Evolutionary conservation across 345 rosid species (phyloP).

Genomic region (Citrus glauca): DNA sequence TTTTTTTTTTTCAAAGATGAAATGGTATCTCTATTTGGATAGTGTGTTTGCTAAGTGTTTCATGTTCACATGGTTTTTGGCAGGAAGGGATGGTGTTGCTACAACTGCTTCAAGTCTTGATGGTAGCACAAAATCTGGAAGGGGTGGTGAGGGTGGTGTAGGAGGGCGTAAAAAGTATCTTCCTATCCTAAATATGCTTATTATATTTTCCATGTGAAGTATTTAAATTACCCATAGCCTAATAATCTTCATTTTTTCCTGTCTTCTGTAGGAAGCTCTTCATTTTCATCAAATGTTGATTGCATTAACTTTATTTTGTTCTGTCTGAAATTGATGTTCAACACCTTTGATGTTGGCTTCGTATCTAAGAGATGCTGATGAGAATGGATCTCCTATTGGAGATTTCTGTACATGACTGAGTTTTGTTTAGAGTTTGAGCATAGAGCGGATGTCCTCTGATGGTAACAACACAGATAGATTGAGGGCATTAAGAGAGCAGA

Average conservation of each 20-base stretch:
- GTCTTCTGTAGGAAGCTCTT: not conserved
- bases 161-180: constrained; percentile 90
- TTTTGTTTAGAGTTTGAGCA: not conserved
- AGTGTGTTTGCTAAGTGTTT: not conserved
- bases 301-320: not conserved
- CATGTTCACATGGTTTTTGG: constrained; percentile 2
- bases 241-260: not conserved
- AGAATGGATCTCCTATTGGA: not conserved
- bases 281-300: not conserved
- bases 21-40: not conserved
- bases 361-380: not conserved
- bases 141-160: constrained; percentile 69
- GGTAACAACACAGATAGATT: not conserved
- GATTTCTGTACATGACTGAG: not conserved
- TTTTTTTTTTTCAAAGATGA: not conserved
- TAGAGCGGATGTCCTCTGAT: not conserved
- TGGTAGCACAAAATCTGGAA: constrained; percentile 55
- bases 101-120: constrained; percentile 45
- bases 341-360: not conserved
- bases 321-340: not conserved
- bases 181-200: constrained; percentile 13
- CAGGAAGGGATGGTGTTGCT: constrained; percentile 63
- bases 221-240: not conserved
- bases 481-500: not conserved
- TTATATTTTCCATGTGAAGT: not conserved